Evolutionary conservation across 2,329 filamentous ascomycete species (phyloP).

Genomic region (Fusarium xylarioides): DNA sequence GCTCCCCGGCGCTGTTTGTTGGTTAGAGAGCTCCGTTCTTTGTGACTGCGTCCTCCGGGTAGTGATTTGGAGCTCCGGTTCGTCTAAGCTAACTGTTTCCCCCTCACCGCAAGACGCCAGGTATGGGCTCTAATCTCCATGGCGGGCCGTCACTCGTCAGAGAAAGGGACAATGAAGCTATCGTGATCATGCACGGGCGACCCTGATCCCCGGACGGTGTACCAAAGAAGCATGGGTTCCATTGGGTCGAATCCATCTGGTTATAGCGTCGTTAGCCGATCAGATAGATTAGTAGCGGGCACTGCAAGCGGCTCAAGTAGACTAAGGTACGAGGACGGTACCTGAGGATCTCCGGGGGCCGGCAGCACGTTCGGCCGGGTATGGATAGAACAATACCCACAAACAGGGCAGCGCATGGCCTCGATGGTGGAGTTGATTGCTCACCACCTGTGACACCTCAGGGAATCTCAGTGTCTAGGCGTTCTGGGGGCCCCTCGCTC

Average conservation of each 20-base stretch:
- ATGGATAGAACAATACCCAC: slow-evolving; percentile 12
- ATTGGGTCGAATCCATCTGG: slow-evolving; percentile 8
- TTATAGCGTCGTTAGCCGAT: slow-evolving; percentile 10
- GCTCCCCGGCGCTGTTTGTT: not conserved
- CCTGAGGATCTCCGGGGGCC: slow-evolving; percentile 28
- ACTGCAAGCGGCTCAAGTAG: slow-evolving; percentile 9
- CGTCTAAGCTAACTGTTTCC: slow-evolving; percentile 14
- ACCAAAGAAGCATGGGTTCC: slow-evolving; percentile 10
- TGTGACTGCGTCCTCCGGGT: slow-evolving; percentile 13
- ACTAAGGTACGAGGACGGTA: slow-evolving; percentile 16
- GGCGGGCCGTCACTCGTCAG: slow-evolving; percentile 25
- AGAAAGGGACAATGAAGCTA: slow-evolving; percentile 33
- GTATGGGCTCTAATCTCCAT: slow-evolving; percentile 23
- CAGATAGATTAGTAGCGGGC: not conserved
- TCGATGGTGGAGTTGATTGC: slow-evolving; percentile 21
- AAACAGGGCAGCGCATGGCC: slow-evolving; percentile 19
- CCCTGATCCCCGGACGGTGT: slow-evolving; percentile 35
- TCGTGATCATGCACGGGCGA: slow-evolving; percentile 42
- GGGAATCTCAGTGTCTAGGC: slow-evolving; percentile 22
- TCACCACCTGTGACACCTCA: slow-evolving; percentile 23
- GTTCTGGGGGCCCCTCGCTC: slow-evolving; percentile 36
- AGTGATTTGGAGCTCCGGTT: slow-evolving; percentile 21
- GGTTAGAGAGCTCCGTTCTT: slow-evolving; percentile 5
- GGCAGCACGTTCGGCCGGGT: slow-evolving; percentile 35
- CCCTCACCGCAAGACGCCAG: slow-evolving; percentile 35